Percentiles rank a stretch among this genome's conserved stretches.
phyloP scores from a whole-genome alignment of 2,329 filamentous ascomycete species.

The Phoma sp. region DNA sequence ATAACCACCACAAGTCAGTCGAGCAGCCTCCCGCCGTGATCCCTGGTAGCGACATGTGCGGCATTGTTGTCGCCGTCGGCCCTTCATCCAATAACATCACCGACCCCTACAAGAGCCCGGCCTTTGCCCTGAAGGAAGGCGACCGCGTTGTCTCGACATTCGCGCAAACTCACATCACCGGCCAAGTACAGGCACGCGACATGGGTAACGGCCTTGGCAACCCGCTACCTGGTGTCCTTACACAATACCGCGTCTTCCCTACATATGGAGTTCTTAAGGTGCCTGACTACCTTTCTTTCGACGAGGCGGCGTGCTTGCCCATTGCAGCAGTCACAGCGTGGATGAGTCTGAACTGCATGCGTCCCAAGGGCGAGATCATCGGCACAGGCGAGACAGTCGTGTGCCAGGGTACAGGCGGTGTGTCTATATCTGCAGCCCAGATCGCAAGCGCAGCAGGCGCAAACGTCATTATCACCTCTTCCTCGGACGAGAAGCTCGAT shows the following conservation, averaged over 20 bases:
- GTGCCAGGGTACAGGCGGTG: conserved; percentile 54
- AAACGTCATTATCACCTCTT: conserved; percentile 64
- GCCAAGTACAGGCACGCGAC: conserved; percentile 63
- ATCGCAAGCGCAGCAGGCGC: conserved; percentile 53
- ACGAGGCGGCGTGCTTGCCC: conserved; percentile 66
- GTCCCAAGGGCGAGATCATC: conserved; percentile 59
- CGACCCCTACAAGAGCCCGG: conserved; percentile 53
- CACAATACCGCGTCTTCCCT: conserved; percentile 66
- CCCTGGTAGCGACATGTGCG: conserved; percentile 74
- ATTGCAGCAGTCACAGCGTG: conserved; percentile 69
- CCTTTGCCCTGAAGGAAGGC: conserved; percentile 50
- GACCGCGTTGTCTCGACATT: conserved; percentile 73
- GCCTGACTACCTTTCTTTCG: conserved; percentile 63
- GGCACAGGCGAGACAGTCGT: conserved; percentile 49
- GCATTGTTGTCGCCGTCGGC: conserved; percentile 61
- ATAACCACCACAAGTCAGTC: conserved; percentile 68
- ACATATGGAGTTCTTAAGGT: conserved; percentile 61
- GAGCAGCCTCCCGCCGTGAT: conserved; percentile 56
- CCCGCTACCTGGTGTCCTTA: conserved; percentile 63
- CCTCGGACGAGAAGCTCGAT: conserved; percentile 60
- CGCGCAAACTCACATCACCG: conserved; percentile 61
- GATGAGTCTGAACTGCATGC: conserved; percentile 68
- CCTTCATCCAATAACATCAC: conserved; percentile 45
- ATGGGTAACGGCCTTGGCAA: conserved; percentile 65
- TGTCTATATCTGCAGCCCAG: conserved; percentile 49